Conservation (phyloP, 1,139 yeast genomes). For the Saccharomyces hybrid region DNA sequence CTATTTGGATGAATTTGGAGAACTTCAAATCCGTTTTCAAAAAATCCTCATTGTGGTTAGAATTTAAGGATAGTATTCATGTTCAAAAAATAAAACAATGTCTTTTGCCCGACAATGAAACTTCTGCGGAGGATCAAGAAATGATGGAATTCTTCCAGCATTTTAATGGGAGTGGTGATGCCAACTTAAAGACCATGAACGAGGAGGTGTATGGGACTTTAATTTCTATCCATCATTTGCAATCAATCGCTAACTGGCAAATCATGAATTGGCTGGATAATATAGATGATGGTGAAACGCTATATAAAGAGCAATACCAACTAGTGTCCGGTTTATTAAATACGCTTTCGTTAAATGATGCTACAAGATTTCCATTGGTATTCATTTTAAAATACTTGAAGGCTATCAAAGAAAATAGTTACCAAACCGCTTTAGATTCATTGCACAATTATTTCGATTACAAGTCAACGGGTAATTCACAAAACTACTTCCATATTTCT, state of each 20-base stretch:
- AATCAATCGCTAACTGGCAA: constrained; percentile 11
- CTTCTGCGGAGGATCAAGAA: constrained; percentile 1
- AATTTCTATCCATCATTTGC: constrained; percentile 7
- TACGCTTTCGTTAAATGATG: constrained; percentile 45
- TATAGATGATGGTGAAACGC: neutral
- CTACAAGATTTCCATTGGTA: constrained; percentile 52
- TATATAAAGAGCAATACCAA: neutral
- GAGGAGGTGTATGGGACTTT: neutral
- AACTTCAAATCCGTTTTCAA: constrained; percentile 4
- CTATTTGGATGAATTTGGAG: constrained; percentile 14
- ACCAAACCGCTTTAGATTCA: constrained; percentile 64
- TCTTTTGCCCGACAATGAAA: neutral
- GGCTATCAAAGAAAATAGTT: constrained; percentile 53
- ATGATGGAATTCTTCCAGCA: constrained; percentile 6
- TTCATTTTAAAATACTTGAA: constrained; percentile 62
- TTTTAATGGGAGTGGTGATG: neutral
- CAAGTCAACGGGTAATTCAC: constrained; percentile 48
- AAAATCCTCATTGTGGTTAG: neutral
- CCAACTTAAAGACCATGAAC: neutral
- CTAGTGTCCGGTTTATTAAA: constrained; percentile 31
- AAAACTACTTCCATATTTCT: constrained; percentile 54
- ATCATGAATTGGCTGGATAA: constrained; percentile 3
- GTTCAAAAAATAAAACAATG: neutral
- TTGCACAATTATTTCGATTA: constrained; percentile 82
- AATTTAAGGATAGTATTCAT: neutral